phyloP scores from a whole-genome alignment of 2,329 filamentous ascomycete genomes.

The Biscogniauxia marginata region DNA sequence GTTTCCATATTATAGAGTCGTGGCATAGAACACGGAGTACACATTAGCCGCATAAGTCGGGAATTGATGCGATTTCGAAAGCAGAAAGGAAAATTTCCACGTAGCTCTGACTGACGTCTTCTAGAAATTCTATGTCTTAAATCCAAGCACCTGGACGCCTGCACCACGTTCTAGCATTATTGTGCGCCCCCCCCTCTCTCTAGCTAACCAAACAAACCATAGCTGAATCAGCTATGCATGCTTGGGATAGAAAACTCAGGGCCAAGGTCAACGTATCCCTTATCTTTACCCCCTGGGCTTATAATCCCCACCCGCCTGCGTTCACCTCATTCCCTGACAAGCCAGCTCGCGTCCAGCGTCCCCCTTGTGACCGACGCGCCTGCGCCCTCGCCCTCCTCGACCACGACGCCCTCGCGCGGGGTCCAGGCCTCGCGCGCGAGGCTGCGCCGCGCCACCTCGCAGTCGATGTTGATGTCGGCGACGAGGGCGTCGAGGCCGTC shows the following conservation, averaged over 20 bases:
- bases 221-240: too few relatives aligned
- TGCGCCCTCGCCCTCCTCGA: slow-evolving; percentile 22
- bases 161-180: background rate
- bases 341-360: slow-evolving; percentile 32
- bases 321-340: slow-evolving; percentile 20
- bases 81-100: background rate
- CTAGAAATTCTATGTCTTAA: background rate
- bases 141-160: background rate
- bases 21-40: slow-evolving; percentile 25
- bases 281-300: background rate
- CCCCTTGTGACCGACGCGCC: slow-evolving; percentile 8
- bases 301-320: background rate
- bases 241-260: too few relatives aligned
- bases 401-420: slow-evolving; percentile 39
- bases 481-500: slow-evolving; percentile 78
- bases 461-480: slow-evolving; percentile 85
- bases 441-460: slow-evolving; percentile 75
- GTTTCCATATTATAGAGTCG: slow-evolving; percentile 16
- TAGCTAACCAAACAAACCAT: background rate
- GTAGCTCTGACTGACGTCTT: background rate
- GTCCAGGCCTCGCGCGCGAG: slow-evolving; percentile 65
- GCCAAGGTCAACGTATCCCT: background rate
- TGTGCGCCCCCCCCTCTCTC: background rate
- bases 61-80: slow-evolving; percentile 3
- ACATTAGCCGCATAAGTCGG: background rate